These are phyloP conservation scores for Lichtheimia hyalospora DNA, from an alignment of 371 early-diverging fungal genomes.

Conservation along the genomic window DNA sequence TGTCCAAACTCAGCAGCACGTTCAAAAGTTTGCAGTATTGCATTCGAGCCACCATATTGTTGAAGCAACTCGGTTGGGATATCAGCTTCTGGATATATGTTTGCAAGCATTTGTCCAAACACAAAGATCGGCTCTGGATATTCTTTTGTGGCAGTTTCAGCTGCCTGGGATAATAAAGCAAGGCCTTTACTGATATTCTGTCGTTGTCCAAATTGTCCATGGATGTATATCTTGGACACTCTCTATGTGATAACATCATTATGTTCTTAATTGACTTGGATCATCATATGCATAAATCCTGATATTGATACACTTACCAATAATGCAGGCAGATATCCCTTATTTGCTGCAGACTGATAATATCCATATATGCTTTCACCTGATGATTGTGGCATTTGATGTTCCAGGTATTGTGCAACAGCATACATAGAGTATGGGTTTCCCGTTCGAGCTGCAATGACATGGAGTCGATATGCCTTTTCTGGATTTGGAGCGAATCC, in stretches of 20 bases:
- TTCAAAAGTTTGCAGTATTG: slow-evolving; percentile 16
- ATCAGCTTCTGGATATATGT: slow-evolving; percentile 18
- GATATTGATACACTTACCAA: slow-evolving; percentile 44
- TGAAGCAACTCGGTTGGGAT: slow-evolving; percentile 16
- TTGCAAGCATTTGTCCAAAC: slow-evolving; percentile 21
- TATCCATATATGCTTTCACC: slow-evolving; percentile 43
- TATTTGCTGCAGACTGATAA: slow-evolving; percentile 70
- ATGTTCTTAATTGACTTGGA: no score
- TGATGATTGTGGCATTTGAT: slow-evolving; percentile 29
- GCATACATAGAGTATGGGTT: slow-evolving; percentile 25
- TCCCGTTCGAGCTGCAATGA: slow-evolving; percentile 24
- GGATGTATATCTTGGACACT: slow-evolving; percentile 13
- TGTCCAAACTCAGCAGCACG: slow-evolving; percentile 25
- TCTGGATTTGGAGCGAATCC: slow-evolving; percentile 50
- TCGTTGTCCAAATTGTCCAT: slow-evolving; percentile 18
- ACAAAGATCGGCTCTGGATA: slow-evolving; percentile 18
- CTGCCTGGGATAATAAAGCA: slow-evolving; percentile 15
- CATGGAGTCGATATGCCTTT: slow-evolving; percentile 43
- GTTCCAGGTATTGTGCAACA: slow-evolving; percentile 42
- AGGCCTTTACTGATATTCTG: slow-evolving; percentile 21
- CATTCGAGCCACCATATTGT: slow-evolving; percentile 13
- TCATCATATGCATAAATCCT: neutral
- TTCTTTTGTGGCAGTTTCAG: slow-evolving; percentile 9
- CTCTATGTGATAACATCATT: neutral
- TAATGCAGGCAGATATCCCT: slow-evolving; percentile 66